These are phyloP conservation scores for Colletotrichum godetiae DNA, from an alignment of 2,329 filamentous ascomycete species.

Conservation along the genomic window DNA sequence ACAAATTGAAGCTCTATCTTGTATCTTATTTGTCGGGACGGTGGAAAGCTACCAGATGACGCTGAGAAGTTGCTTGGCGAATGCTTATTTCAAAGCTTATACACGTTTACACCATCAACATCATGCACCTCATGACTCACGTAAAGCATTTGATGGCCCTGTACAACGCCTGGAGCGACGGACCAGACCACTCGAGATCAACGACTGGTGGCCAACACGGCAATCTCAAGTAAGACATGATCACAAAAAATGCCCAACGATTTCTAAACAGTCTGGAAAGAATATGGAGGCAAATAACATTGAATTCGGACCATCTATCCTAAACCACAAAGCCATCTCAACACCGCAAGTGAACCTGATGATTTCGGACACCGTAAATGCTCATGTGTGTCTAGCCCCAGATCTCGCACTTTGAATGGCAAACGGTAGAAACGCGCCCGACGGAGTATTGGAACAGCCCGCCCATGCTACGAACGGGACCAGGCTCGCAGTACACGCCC, in stretches of 20 bases:
- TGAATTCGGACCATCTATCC: not conserved
- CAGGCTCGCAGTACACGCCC: not conserved
- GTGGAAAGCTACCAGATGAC: no score
- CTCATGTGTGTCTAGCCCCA: not conserved
- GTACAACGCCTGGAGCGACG: no score
- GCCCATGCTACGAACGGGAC: not conserved
- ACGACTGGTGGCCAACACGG: no score
- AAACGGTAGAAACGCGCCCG: not conserved
- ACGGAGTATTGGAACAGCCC: not conserved
- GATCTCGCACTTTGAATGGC: not conserved
- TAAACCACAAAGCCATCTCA: not conserved
- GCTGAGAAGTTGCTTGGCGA: no score
- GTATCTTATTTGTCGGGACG: not conserved
- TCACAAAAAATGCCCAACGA: not conserved
- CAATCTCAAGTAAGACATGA: no score
- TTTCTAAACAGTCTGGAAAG: not conserved
- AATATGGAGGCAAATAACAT: not conserved
- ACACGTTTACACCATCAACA: no score
- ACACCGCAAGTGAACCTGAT: not conserved
- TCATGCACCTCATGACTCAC: no score
- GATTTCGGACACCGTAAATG: no score
- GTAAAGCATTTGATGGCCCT: no score
- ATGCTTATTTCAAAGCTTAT: no score
- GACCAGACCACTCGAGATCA: no score
- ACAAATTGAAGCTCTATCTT: not conserved